Evolutionary conservation across 1,284 basidiomycete species (phyloP).

Genomic region (Cutaneotrichosporon dermatis): DNA sequence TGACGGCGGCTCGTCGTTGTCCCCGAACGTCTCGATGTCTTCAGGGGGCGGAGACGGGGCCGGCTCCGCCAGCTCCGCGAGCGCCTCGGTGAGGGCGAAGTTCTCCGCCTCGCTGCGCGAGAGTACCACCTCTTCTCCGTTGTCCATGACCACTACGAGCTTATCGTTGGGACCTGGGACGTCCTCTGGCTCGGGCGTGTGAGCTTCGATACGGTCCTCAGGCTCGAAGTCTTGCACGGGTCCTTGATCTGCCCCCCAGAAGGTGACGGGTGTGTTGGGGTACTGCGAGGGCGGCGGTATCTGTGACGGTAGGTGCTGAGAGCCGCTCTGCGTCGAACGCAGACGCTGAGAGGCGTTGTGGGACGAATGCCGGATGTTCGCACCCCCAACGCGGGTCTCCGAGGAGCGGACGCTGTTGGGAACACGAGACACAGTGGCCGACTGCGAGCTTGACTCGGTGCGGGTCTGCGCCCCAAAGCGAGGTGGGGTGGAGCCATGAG

Average conservation of each 20-base stretch:
- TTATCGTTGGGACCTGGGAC: background rate
- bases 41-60: background rate
- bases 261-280: background rate
- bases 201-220: background rate
- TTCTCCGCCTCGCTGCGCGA: background rate
- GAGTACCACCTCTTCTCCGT: constrained; percentile 1
- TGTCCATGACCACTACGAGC: background rate
- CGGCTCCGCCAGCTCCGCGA: background rate
- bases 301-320: no score
- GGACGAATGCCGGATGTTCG: no score
- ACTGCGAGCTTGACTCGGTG: background rate
- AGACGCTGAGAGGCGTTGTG: no score
- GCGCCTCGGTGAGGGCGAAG: background rate
- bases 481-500: background rate
- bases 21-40: background rate
- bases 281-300: background rate
- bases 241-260: background rate
- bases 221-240: background rate
- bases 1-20: background rate
- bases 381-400: no score
- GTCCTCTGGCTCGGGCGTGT: background rate
- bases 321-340: no score
- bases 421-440: no score
- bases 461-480: no score
- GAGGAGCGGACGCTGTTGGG: no score